Evolutionary conservation across 257 asterid species (phyloP).

Genomic region (Datura wrightii): DNA sequence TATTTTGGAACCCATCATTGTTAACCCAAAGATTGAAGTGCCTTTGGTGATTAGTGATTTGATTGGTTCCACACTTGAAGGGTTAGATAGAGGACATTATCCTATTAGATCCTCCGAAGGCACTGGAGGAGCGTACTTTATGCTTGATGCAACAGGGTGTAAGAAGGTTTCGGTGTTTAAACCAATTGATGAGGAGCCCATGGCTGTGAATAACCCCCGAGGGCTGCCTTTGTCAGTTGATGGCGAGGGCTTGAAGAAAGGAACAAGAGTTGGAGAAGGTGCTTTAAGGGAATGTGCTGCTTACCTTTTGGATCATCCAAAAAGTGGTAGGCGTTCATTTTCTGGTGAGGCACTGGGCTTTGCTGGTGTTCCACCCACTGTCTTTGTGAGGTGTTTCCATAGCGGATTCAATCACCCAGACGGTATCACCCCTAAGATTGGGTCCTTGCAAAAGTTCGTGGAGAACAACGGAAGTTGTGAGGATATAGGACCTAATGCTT

Average conservation of each 20-base stretch:
- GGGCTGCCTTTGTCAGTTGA: conserved; percentile 83
- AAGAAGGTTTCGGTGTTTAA: conserved; percentile 79
- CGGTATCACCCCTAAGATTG: conserved; percentile 57
- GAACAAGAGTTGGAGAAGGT: conserved; percentile 93
- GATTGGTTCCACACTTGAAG: conserved; percentile 63
- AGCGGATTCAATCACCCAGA: conserved; percentile 79
- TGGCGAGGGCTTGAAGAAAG: conserved; percentile 93
- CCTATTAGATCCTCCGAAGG: conserved; percentile 86
- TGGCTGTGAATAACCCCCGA: conserved; percentile 87
- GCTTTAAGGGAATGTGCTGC: conserved; percentile 91
- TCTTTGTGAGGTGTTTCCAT: conserved; percentile 69
- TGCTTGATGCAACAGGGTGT: conserved; percentile 63
- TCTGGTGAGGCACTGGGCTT: conserved; percentile 64
- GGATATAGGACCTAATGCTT: conserved; percentile 83
- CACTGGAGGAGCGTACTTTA: conserved; percentile 92
- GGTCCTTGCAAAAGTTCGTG: conserved; percentile 82
- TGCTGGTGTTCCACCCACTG: conserved; percentile 87
- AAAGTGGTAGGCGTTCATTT: conserved; percentile 67
- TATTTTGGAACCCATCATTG: conserved; percentile 69
- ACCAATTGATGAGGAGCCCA: conserved; percentile 92
- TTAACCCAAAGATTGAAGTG: conserved; percentile 68
- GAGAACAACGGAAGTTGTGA: conserved; percentile 88
- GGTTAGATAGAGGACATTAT: conserved; percentile 62
- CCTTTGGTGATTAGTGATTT: conserved; percentile 56
- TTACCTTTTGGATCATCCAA: conserved; percentile 86